Percentiles rank a stretch among this genome's conserved stretches.
Conservation (phyloP, 768 basidiomycete genomes). For the Pleurotus tuoliensis region DNA sequence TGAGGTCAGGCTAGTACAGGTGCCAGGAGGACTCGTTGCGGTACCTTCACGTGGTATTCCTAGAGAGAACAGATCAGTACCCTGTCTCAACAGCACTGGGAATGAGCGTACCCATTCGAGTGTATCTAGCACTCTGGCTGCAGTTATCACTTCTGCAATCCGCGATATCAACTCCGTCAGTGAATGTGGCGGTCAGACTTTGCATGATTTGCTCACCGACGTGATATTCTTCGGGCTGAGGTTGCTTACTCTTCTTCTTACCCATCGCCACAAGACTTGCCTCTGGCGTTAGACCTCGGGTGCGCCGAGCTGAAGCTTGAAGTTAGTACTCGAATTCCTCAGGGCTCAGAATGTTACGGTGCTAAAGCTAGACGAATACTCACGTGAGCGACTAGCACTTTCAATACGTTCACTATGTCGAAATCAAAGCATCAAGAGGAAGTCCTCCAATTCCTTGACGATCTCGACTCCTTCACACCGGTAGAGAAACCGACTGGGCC, state of each 20-base stretch:
- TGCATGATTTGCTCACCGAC: conserved; percentile 35
- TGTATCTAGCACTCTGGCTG: conserved; percentile 47
- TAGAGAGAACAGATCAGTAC: conserved; percentile 14
- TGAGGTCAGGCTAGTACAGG: not conserved
- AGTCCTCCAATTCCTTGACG: conserved; percentile 89
- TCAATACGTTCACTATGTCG: conserved; percentile 37
- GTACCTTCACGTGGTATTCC: conserved; percentile 72
- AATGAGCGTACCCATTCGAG: conserved; percentile 48
- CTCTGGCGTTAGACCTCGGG: no score
- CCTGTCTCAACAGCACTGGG: not conserved
- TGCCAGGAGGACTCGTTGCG: not conserved
- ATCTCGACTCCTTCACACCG: conserved; percentile 80
- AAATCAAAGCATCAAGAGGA: conserved; percentile 78
- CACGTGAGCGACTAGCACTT: not conserved
- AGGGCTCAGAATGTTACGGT: not conserved
- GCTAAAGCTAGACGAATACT: not conserved
- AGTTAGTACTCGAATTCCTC: no score
- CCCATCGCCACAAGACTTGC: not conserved
- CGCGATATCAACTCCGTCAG: not conserved
- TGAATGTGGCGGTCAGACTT: not conserved
- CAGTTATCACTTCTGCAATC: conserved; percentile 53
- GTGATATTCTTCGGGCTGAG: conserved; percentile 34
- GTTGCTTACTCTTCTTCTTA: conserved; percentile 11
- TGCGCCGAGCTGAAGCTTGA: conserved; percentile 3
- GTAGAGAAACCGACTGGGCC: conserved; percentile 16